Conservation (phyloP, 2,329 filamentous ascomycete species). For the Meredithiella fracta region DNA sequence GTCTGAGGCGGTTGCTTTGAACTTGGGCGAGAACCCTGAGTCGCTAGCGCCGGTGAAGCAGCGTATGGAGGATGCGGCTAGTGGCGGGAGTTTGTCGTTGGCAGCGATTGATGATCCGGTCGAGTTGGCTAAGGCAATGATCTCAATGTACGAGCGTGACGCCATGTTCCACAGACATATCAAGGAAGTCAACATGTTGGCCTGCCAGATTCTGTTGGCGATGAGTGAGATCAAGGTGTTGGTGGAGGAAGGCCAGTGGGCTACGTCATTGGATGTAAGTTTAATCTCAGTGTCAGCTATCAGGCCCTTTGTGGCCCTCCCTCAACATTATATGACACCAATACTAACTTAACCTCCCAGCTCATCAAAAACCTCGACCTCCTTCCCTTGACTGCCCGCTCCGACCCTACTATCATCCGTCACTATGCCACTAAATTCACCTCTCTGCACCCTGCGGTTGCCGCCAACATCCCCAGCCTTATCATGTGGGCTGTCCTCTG, state of each 20-base stretch:
- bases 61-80: conserved; percentile 32
- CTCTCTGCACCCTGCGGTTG: conserved; percentile 59
- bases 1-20: conserved; percentile 74
- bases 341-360: conserved; percentile 26
- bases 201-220: conserved; percentile 39
- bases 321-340: neutral
- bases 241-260: conserved; percentile 39
- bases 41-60: conserved; percentile 68
- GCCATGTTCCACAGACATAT: conserved; percentile 44
- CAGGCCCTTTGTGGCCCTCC: neutral
- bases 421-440: conserved; percentile 67
- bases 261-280: conserved; percentile 42
- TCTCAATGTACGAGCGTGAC: conserved; percentile 45
- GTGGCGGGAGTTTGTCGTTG: conserved; percentile 26
- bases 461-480: conserved; percentile 77
- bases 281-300: neutral
- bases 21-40: conserved; percentile 67
- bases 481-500: conserved; percentile 87
- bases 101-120: conserved; percentile 44
- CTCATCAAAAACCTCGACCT: conserved; percentile 60
- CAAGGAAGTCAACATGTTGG: conserved; percentile 38
- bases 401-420: conserved; percentile 65
- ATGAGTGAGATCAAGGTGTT: conserved; percentile 45
- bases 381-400: conserved; percentile 58
- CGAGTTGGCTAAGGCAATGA: conserved; percentile 43